A percentile compares a stretch with the other conserved stretches of the same genome.
Evolutionary conservation across 2,329 filamentous ascomycete species (phyloP).

Genomic region (Beauveria rudraprayagi): DNA sequence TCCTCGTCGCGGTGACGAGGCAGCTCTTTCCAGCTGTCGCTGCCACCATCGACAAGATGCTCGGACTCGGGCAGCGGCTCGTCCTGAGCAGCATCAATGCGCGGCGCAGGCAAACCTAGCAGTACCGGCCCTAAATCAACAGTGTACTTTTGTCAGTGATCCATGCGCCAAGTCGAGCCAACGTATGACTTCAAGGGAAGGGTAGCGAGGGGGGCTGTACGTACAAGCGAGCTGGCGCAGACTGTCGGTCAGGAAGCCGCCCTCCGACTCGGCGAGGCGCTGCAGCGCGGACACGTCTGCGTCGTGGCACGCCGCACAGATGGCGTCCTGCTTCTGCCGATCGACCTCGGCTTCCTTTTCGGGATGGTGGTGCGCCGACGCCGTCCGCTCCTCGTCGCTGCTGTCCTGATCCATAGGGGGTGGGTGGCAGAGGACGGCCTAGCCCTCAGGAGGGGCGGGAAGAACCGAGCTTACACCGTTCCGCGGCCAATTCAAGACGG

Average conservation of each 20-base stretch:
- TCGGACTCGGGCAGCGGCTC: conserved; percentile 12
- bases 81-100: conserved; percentile 13
- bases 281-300: conserved; percentile 49
- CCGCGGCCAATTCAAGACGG: background rate
- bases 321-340: conserved; percentile 26
- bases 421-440: background rate
- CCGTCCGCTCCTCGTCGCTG: background rate
- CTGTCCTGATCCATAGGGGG: background rate
- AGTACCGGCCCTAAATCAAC: conserved; percentile 12
- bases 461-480: background rate
- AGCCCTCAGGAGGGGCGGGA: background rate
- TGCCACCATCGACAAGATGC: conserved; percentile 14
- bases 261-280: conserved; percentile 50
- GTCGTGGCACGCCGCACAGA: conserved; percentile 50
- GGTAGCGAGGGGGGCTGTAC: background rate
- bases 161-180: background rate
- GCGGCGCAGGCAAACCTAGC: conserved; percentile 3
- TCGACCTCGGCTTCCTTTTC: background rate
- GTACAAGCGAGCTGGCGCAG: conserved; percentile 72
- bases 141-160: background rate
- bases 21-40: conserved; percentile 49
- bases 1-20: conserved; percentile 78
- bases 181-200: background rate
- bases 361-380: background rate
- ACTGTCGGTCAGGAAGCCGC: conserved; percentile 59